Evolutionary conservation across 805 yeast species (phyloP).

Genomic region (Clavispora asparagi): DNA sequence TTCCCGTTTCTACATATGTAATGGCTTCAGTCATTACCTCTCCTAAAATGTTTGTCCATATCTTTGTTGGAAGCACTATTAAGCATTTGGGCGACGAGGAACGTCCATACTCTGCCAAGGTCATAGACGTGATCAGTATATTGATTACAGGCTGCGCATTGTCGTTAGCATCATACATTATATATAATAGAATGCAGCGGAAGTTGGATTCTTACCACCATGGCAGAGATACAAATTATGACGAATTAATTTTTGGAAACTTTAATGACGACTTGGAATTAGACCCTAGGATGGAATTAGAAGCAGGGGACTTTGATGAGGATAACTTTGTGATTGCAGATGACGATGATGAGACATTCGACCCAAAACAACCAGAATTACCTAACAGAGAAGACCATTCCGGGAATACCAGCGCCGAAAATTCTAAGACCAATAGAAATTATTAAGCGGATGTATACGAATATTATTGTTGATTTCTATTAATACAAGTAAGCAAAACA

Average conservation of each 20-base stretch:
- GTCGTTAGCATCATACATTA: constrained; percentile 55
- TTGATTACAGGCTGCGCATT: constrained; percentile 52
- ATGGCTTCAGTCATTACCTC: constrained; percentile 71
- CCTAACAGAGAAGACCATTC: background rate
- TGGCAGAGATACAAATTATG: constrained; percentile 17
- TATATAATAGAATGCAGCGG: constrained; percentile 52
- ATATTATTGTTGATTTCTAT: background rate
- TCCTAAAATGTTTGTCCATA: constrained; percentile 73
- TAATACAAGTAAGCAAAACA: background rate
- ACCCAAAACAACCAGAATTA: background rate
- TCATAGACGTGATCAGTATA: constrained; percentile 62
- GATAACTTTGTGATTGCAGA: constrained; percentile 39
- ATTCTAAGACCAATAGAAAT: background rate
- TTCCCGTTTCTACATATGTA: constrained; percentile 56
- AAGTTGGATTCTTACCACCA: constrained; percentile 27
- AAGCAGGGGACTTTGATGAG: constrained; percentile 33
- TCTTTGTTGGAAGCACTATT: constrained; percentile 73
- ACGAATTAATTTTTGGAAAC: constrained; percentile 34
- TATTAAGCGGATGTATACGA: constrained; percentile 5
- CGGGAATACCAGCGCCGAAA: background rate
- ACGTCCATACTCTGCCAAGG: constrained; percentile 43
- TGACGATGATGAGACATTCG: constrained; percentile 19
- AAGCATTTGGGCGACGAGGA: constrained; percentile 59
- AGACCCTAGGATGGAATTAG: constrained; percentile 28
- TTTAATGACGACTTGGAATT: constrained; percentile 34